Conservation (phyloP, 495 filamentous ascomycete genomes). For the Penicillium odoratum region DNA sequence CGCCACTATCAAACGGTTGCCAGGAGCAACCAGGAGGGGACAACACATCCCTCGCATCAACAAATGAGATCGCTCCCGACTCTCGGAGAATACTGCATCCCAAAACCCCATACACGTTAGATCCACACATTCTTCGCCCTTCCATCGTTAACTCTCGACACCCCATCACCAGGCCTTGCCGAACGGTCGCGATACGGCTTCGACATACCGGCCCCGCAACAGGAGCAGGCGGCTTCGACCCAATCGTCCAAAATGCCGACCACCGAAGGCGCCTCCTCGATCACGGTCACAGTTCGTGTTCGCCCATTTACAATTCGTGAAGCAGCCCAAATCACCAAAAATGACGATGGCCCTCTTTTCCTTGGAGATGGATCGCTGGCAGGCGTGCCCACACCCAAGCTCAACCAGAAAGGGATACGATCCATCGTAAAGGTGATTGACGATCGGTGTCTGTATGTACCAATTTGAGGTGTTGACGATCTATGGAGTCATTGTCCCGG, state of each 20-base stretch:
- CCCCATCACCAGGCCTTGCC: constrained; percentile 17
- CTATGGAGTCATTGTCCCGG: background rate
- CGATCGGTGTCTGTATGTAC: constrained; percentile 86
- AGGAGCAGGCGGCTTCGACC: constrained; percentile 16
- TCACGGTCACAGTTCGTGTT: constrained; percentile 77
- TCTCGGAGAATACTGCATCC: constrained; percentile 35
- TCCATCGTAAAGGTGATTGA: constrained; percentile 95
- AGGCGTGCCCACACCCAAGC: constrained; percentile 73
- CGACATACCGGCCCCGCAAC: constrained; percentile 25
- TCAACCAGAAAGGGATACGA: constrained; percentile 82
- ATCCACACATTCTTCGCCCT: constrained; percentile 30
- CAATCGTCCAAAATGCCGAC: constrained; percentile 46
- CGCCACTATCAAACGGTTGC: constrained; percentile 31
- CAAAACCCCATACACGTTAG: constrained; percentile 29
- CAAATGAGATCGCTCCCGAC: constrained; percentile 32
- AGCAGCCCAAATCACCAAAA: constrained; percentile 67
- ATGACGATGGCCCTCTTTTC: constrained; percentile 86
- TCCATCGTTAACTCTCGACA: constrained; percentile 26
- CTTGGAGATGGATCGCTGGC: constrained; percentile 94
- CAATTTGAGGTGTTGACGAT: background rate
- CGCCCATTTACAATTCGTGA: constrained; percentile 81
- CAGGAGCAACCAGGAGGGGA: constrained; percentile 38
- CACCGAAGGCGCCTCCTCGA: constrained; percentile 64
- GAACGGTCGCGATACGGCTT: constrained; percentile 23
- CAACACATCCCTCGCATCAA: constrained; percentile 35